A percentile compares a stretch with the other conserved stretches of the same genome.
phyloP scores from a whole-genome alignment of 139 green algal species.

The Chlamydomonas applanata region DNA sequence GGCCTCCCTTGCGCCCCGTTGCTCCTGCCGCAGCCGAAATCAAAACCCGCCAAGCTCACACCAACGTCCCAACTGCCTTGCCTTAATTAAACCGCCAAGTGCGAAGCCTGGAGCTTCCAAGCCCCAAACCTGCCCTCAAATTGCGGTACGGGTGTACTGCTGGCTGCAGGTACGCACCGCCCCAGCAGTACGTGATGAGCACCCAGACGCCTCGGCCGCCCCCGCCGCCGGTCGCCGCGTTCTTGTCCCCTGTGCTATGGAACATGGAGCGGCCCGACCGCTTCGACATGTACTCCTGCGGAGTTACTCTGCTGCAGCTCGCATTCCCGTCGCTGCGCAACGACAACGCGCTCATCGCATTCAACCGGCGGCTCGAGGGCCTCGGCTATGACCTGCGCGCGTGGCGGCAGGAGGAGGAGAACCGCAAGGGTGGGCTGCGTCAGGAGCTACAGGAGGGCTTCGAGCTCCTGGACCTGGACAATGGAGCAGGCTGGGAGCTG shows the following conservation, averaged over 20 bases:
- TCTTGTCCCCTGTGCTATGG: conserved; percentile 88
- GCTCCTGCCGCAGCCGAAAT: too few relatives aligned
- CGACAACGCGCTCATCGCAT: conserved; percentile 76
- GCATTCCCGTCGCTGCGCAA: conserved; percentile 69
- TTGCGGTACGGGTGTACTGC: too few relatives aligned
- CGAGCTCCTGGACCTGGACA: conserved; percentile 68
- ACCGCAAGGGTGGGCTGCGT: conserved; percentile 26
- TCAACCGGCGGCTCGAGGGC: conserved; percentile 19
- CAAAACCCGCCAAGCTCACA: too few relatives aligned
- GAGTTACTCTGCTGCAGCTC: conserved; percentile 77
- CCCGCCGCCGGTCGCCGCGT: conserved; percentile 48
- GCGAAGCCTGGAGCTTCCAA: too few relatives aligned
- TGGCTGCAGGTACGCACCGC: conserved; percentile 69
- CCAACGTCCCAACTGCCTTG: too few relatives aligned
- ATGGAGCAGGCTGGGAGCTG: conserved; percentile 71
- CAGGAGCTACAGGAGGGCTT: conserved; percentile 70
- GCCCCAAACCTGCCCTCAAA: too few relatives aligned
- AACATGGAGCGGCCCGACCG: conserved; percentile 77
- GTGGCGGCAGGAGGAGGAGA: conserved; percentile 51
- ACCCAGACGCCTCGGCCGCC: conserved; percentile 56
- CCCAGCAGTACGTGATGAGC: conserved; percentile 93
- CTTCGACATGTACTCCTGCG: conserved; percentile 87
- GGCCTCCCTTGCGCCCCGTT: too few relatives aligned
- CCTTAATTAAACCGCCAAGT: too few relatives aligned
- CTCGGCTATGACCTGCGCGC: conserved; percentile 33